Evolutionary conservation across 176 grass and related monocot genomes (phyloP).

Genomic region (Tillandsia leiboldiana): DNA sequence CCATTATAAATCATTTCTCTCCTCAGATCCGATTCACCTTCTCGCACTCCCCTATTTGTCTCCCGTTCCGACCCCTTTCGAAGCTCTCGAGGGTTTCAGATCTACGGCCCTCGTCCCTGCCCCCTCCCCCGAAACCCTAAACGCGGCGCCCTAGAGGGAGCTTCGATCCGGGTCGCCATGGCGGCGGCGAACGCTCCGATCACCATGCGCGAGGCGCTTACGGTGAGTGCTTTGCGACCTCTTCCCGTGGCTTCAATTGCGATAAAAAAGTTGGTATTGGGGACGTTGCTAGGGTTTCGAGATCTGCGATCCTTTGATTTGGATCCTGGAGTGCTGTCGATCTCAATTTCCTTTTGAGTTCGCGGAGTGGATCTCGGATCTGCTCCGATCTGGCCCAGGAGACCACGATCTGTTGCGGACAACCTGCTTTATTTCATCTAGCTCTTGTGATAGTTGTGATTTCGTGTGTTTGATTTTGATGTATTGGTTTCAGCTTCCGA

Average conservation of each 20-base stretch:
- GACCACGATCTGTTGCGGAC: neutral
- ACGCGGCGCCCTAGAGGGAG: slow-evolving; percentile 16
- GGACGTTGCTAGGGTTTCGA: neutral
- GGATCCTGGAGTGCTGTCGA: neutral
- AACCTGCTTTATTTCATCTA: too few relatives aligned
- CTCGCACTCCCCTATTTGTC: slow-evolving; percentile 16
- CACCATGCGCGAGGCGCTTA: slow-evolving; percentile 88
- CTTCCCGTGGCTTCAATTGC: neutral
- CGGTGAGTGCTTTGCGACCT: slow-evolving; percentile 25
- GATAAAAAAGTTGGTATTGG: neutral
- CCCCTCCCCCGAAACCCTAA: slow-evolving; percentile 9
- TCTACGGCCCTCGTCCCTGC: slow-evolving; percentile 1
- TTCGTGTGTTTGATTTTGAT: neutral
- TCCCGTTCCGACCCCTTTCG: neutral
- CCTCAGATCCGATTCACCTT: slow-evolving; percentile 15
- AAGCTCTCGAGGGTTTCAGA: neutral
- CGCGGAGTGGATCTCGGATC: neutral
- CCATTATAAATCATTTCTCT: neutral
- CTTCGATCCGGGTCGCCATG: slow-evolving; percentile 39
- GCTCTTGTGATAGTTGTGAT: neutral
- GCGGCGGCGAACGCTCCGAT: slow-evolving; percentile 94
- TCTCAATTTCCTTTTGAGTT: neutral
- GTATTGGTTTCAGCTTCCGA: slow-evolving; percentile 55
- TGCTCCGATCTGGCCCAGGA: neutral
- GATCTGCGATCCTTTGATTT: too few relatives aligned